These are phyloP conservation scores for Pachyrhizus erosus DNA, from an alignment of 306 rosid genomes.

Conservation along the genomic window DNA sequence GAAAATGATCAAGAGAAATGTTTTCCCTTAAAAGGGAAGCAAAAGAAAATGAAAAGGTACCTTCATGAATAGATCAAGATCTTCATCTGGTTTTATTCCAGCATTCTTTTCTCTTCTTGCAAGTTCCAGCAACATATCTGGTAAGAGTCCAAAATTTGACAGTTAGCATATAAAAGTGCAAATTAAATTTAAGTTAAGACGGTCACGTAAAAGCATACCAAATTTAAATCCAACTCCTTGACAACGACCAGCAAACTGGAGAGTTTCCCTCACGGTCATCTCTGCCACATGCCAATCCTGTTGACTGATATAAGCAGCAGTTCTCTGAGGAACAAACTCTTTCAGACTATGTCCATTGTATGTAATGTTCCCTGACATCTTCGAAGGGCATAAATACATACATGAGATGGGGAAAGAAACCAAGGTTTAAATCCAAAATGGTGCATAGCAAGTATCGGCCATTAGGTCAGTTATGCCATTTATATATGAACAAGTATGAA, in stretches of 20 bases:
- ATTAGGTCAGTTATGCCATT: constrained; percentile 19
- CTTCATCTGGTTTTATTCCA: constrained; percentile 95
- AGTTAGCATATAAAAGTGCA: constrained; percentile 35
- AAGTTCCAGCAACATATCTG: constrained; percentile 95
- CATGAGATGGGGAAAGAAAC: constrained; percentile 34
- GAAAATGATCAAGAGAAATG: neutral
- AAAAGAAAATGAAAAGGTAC: constrained; percentile 46
- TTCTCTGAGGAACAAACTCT: constrained; percentile 95
- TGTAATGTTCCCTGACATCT: constrained; percentile 83
- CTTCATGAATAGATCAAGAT: constrained; percentile 98
- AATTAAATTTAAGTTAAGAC: constrained; percentile 14
- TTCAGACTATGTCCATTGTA: constrained; percentile 84
- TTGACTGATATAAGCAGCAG: constrained; percentile 90
- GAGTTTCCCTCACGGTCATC: constrained; percentile 95
- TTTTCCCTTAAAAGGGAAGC: constrained; percentile 4
- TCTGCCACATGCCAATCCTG: constrained; percentile 87
- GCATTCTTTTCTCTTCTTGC: constrained; percentile 94
- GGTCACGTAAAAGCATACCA: constrained; percentile 57
- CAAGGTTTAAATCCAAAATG: constrained; percentile 13
- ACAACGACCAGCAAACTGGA: constrained; percentile 86
- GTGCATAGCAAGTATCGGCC: constrained; percentile 29
- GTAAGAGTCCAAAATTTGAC: constrained; percentile 42
- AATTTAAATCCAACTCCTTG: constrained; percentile 93
- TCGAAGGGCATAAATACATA: constrained; percentile 39
- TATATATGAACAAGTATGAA: constrained; percentile 10